Conservation (phyloP, 2,329 filamentous ascomycete genomes). For the Aspergillus fumigatiaffinis region DNA sequence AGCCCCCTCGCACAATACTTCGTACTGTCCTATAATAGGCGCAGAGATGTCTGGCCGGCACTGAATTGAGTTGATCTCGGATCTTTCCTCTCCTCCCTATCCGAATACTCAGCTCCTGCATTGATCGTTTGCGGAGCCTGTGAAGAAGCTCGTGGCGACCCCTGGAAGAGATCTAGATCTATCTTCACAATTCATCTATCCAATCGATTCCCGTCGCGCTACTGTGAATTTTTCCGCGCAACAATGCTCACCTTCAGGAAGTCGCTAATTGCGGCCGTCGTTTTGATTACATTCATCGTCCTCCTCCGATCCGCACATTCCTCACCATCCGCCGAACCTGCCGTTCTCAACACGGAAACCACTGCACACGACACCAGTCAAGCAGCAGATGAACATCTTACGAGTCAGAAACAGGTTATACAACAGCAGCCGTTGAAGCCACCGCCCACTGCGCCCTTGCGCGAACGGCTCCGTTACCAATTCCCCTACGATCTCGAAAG, state of each 20-base stretch:
- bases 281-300: conserved; percentile 66
- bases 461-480: conserved; percentile 82
- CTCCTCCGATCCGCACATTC: conserved; percentile 61
- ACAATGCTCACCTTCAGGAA: conserved; percentile 75
- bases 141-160: conserved; percentile 5
- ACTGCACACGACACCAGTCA: conserved; percentile 18
- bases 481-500: conserved; percentile 85
- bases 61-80: neutral
- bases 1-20: neutral
- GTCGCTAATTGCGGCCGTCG: conserved; percentile 66
- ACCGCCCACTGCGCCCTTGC: conserved; percentile 66
- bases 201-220: conserved; percentile 4
- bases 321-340: conserved; percentile 43
- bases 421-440: conserved; percentile 56
- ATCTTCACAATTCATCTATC: neutral
- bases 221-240: conserved; percentile 4
- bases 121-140: conserved; percentile 12
- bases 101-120: neutral
- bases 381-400: conserved; percentile 8
- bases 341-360: conserved; percentile 24
- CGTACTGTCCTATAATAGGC: neutral
- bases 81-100: neutral
- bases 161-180: neutral
- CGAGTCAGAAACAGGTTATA: conserved; percentile 11
- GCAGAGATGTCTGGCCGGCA: neutral